Conservation (phyloP, 495 filamentous ascomycete species). For the Pseudomonodictys pantanalensis region DNA sequence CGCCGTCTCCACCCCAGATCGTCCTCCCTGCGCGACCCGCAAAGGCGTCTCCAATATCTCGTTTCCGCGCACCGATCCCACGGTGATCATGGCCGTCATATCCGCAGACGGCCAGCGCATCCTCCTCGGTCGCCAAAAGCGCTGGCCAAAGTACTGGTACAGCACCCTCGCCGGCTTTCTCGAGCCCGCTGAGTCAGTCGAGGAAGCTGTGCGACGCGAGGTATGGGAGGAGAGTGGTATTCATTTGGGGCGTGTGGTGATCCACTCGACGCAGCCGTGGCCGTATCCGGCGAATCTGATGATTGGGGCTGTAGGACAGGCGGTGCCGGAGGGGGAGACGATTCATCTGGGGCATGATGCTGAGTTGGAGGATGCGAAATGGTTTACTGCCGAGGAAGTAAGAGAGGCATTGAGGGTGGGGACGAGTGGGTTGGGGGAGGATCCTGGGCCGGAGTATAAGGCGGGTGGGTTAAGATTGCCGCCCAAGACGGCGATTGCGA, state of each 20-base stretch:
- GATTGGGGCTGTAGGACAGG: slow-evolving; percentile 92
- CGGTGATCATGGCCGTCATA: slow-evolving; percentile 90
- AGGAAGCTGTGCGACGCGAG: slow-evolving; percentile 91
- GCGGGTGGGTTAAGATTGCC: slow-evolving; percentile 50
- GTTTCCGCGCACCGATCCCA: slow-evolving; percentile 94
- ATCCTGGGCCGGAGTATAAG: slow-evolving; percentile 62
- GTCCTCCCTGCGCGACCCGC: slow-evolving; percentile 69
- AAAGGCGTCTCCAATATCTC: slow-evolving; percentile 74
- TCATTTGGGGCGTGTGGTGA: slow-evolving; percentile 75
- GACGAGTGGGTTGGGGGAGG: slow-evolving; percentile 64
- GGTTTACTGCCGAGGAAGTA: slow-evolving; percentile 69
- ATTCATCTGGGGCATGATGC: slow-evolving; percentile 84
- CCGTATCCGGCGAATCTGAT: slow-evolving; percentile 87
- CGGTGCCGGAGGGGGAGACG: slow-evolving; percentile 67
- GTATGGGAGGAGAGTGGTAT: slow-evolving; percentile 96
- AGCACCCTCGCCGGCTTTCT: slow-evolving; percentile 90
- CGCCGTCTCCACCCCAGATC: slow-evolving; percentile 44
- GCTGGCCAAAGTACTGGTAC: slow-evolving; percentile 84
- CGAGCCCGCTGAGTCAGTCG: slow-evolving; percentile 90
- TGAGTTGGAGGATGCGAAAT: slow-evolving; percentile 84
- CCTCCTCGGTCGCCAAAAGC: slow-evolving; percentile 78
- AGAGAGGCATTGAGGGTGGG: slow-evolving; percentile 43
- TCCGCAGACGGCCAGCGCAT: slow-evolving; percentile 69
- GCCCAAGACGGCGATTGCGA: slow-evolving; percentile 48
- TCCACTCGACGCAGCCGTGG: slow-evolving; percentile 93